Percentiles rank a stretch among this genome's conserved stretches.
phyloP scores from a whole-genome alignment of 495 filamentous ascomycete genomes.

The Penicillium paradoxum region DNA sequence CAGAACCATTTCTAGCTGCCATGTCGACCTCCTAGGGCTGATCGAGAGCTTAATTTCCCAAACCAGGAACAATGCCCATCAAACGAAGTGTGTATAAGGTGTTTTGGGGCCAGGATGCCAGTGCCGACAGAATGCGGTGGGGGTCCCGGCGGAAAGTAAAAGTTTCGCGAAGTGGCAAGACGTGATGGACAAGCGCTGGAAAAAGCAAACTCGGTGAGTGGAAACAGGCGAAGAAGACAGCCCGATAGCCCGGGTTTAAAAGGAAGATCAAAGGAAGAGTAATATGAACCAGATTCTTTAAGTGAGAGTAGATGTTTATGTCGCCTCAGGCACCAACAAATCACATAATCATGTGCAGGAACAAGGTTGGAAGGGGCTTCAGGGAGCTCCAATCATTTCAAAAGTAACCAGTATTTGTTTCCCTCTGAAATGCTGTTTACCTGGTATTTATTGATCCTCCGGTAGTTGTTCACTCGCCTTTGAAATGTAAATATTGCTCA shows the following conservation, averaged over 20 bases:
- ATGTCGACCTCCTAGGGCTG: conserved; percentile 9
- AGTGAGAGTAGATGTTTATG: conserved; percentile 4
- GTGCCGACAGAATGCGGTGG: conserved; percentile 16
- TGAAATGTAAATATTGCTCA: not conserved
- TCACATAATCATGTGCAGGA: conserved; percentile 14
- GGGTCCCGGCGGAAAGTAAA: conserved; percentile 13
- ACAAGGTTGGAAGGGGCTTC: not conserved
- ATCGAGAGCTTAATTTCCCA: conserved; percentile 1
- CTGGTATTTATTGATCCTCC: not conserved
- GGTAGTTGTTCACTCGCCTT: not conserved
- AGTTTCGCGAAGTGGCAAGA: conserved; percentile 9
- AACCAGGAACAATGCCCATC: conserved; percentile 4
- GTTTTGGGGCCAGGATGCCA: conserved; percentile 16
- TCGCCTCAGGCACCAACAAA: conserved; percentile 14
- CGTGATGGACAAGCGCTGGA: not conserved
- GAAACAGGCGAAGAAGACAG: not conserved
- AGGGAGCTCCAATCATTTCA: not conserved
- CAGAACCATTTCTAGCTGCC: conserved; percentile 12
- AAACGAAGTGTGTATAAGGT: conserved; percentile 4
- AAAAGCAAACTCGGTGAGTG: not conserved
- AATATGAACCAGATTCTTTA: not conserved
- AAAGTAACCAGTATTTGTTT: not conserved
- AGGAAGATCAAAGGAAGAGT: not conserved
- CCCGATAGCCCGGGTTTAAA: not conserved
- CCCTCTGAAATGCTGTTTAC: not conserved